Evolutionary conservation across 257 asterid species (phyloP).

Genomic region (Solanum neorickii): DNA sequence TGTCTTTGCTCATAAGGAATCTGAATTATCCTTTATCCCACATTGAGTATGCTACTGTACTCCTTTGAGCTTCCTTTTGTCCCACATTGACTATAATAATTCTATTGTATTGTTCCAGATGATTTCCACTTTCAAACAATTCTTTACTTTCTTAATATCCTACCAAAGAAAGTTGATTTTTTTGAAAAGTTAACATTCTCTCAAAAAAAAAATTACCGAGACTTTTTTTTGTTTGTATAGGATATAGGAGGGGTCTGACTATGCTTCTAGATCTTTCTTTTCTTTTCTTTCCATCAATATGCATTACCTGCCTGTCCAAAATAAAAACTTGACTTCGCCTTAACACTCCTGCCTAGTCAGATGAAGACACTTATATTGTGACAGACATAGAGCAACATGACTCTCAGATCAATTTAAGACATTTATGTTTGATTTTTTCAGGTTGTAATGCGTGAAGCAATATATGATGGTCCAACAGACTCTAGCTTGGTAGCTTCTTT

Average conservation of each 20-base stretch:
- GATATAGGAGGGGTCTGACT: background rate
- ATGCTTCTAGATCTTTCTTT: background rate
- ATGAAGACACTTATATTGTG: background rate
- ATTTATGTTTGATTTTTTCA: slow-evolving; percentile 18
- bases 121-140: background rate
- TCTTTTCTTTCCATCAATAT: background rate
- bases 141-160: background rate
- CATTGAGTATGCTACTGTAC: background rate
- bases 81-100: background rate
- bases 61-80: background rate
- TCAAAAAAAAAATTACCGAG: background rate
- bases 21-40: background rate
- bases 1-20: background rate
- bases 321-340: background rate
- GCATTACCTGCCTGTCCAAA: background rate
- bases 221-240: background rate
- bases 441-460: slow-evolving; percentile 78
- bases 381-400: background rate
- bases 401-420: background rate
- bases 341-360: background rate
- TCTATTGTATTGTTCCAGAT: background rate
- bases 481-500: slow-evolving; percentile 37
- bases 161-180: background rate
- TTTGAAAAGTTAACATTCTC: background rate
- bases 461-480: slow-evolving; percentile 50